Conservation (phyloP, 2,329 filamentous ascomycete species). For the Cladosporium sp. region DNA sequence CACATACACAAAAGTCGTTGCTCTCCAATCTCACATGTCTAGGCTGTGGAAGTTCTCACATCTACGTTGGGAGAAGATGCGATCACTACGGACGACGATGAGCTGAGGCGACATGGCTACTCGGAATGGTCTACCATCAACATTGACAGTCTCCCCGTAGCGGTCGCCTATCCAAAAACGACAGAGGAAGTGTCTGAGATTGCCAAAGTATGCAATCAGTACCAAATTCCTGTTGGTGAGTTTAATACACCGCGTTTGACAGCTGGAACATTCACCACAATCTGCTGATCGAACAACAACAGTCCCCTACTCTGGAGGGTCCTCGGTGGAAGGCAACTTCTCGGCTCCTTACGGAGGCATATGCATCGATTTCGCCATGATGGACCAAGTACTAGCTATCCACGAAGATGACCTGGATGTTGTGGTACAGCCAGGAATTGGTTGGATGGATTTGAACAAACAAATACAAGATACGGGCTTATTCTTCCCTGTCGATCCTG, state of each 20-base stretch:
- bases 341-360: constrained; percentile 81
- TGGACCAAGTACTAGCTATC: constrained; percentile 76
- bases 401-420: constrained; percentile 89
- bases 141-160: constrained; percentile 58
- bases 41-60: constrained; percentile 54
- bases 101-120: constrained; percentile 60
- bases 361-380: constrained; percentile 81
- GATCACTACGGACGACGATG: constrained; percentile 61
- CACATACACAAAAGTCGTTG: too few species aligned
- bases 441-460: constrained; percentile 85
- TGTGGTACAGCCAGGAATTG: constrained; percentile 83
- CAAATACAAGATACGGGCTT: constrained; percentile 68
- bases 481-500: constrained; percentile 89
- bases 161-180: constrained; percentile 59
- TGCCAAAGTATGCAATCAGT: constrained; percentile 69
- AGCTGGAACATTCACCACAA: too few species aligned
- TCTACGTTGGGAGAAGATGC: constrained; percentile 52
- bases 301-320: constrained; percentile 78
- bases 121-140: constrained; percentile 70
- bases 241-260: neutral
- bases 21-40: too few species aligned
- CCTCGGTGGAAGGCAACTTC: constrained; percentile 88
- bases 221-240: constrained; percentile 66
- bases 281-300: constrained; percentile 40
- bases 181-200: constrained; percentile 63